Base-by-base conservation (phyloP, 1,139 yeast genomes). In the Yamadazyma sp. region DNA sequence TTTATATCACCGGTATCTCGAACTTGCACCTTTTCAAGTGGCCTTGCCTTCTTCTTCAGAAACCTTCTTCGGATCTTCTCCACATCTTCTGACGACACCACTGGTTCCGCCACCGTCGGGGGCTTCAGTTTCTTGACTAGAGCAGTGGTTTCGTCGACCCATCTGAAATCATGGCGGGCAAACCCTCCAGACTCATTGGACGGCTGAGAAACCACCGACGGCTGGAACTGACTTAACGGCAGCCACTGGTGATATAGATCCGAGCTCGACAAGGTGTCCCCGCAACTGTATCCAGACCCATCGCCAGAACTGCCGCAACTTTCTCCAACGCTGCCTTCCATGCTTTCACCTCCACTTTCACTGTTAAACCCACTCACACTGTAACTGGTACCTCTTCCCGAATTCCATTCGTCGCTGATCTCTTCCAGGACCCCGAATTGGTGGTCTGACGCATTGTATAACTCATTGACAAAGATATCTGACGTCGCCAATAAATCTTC, bases 61-160 rank as follows among this genome's bases (percentile, higher is more conserved):
- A 50, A 34, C 11, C 52, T 31, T 34, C 38, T 43, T 4, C 54
- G 40, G 7, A 48, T 15, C 20, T 16, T 28, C 18, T 28, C 31
- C 18, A 28, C 31, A 46, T 11, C 36, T 36, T 7, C 40, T 44
- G 4, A 45, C 39, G 15, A 40, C 46, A 12, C 33, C 34, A 16
- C 24, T 27, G n/a, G n/a, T 28, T 8, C 20, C 18, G 4, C 31
- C 25, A 11, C 9, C 16, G n/a, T n/a, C n/a, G n/a, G n/a, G 11
- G 14, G 10, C 20, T 4, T 17, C 11, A 6, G 23, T n/a, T 11
- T 24, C 11, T 14, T 14, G 11, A 25, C 12, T 8, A 20, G 34
- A 4, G 15, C 35, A 5, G 30, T 17, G 17, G 35, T 29, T n/a
- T 34, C 34, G 29, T 39, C 43, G 10, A 39, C 38, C 45, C 45